Evolutionary conservation across 108 stramenopile species (phyloP).

Genomic region (Nitzschia sp.): DNA sequence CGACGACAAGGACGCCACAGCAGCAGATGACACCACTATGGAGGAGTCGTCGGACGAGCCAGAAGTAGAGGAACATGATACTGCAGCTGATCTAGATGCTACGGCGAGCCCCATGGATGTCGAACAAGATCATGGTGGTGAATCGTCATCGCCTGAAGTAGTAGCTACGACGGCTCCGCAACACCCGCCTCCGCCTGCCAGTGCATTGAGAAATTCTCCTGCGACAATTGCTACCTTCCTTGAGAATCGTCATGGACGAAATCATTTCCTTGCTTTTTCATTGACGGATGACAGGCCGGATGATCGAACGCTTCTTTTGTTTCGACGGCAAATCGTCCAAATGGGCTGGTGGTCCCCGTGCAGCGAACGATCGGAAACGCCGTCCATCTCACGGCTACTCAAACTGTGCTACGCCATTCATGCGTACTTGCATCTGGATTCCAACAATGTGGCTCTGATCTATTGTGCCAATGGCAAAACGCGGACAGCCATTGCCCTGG

Average conservation of each 20-base stretch:
- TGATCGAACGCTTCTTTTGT: conserved; percentile 51
- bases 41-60: not conserved
- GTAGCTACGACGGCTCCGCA: not conserved
- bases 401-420: conserved; percentile 74
- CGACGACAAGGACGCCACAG: too few relatives aligned
- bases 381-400: conserved; percentile 56
- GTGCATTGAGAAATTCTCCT: conserved; percentile 41
- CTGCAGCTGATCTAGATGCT: not conserved
- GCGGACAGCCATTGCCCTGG: conserved; percentile 83
- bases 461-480: conserved; percentile 91
- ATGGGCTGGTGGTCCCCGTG: conserved; percentile 64
- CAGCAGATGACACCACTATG: too few relatives aligned
- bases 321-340: conserved; percentile 67
- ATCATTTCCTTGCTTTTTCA: conserved; percentile 57
- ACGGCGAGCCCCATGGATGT: not conserved
- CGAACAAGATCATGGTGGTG: not conserved
- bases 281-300: conserved; percentile 56
- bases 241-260: conserved; percentile 46
- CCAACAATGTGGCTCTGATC: conserved; percentile 58
- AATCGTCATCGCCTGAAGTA: not conserved
- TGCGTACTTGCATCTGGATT: conserved; percentile 59
- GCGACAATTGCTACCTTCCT: conserved; percentile 49
- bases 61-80: not conserved
- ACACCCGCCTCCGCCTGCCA: not conserved
- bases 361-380: conserved; percentile 43